Conservation (phyloP, 257 asterid genomes). For the Forsythia suspensa region DNA sequence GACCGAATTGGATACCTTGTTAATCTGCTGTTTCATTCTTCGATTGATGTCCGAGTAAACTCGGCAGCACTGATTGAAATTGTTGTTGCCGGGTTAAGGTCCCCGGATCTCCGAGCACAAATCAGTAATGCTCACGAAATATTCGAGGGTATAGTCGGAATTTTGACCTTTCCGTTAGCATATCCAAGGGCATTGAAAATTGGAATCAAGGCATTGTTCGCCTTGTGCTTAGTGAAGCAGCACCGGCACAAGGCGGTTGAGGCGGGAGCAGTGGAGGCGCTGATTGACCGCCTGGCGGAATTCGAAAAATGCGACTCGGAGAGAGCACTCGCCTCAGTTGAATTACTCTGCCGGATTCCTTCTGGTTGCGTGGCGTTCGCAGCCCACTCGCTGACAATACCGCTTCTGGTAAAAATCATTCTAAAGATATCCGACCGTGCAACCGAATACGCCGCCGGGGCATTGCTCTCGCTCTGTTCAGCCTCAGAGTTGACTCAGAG, state of each 20-base stretch:
- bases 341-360: constrained; percentile 56
- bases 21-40: constrained; percentile 75
- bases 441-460: constrained; percentile 43
- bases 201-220: constrained; percentile 75
- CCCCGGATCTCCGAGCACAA: constrained; percentile 76
- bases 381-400: constrained; percentile 60
- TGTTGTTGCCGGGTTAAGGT: constrained; percentile 65
- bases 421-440: constrained; percentile 59
- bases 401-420: constrained; percentile 50
- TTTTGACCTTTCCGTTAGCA: constrained; percentile 62
- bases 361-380: constrained; percentile 56
- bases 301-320: constrained; percentile 65
- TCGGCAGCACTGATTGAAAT: constrained; percentile 84
- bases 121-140: constrained; percentile 66
- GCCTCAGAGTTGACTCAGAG: constrained; percentile 29
- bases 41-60: constrained; percentile 80
- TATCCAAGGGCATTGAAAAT: constrained; percentile 75
- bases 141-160: constrained; percentile 72
- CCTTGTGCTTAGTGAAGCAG: constrained; percentile 55
- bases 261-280: constrained; percentile 60
- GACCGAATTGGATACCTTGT: constrained; percentile 59
- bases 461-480: constrained; percentile 32
- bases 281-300: constrained; percentile 48
- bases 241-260: constrained; percentile 57
- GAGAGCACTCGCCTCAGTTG: constrained; percentile 62